Conservation (phyloP, 2,329 filamentous ascomycete species). For the Chalaropsis ovoidea region DNA sequence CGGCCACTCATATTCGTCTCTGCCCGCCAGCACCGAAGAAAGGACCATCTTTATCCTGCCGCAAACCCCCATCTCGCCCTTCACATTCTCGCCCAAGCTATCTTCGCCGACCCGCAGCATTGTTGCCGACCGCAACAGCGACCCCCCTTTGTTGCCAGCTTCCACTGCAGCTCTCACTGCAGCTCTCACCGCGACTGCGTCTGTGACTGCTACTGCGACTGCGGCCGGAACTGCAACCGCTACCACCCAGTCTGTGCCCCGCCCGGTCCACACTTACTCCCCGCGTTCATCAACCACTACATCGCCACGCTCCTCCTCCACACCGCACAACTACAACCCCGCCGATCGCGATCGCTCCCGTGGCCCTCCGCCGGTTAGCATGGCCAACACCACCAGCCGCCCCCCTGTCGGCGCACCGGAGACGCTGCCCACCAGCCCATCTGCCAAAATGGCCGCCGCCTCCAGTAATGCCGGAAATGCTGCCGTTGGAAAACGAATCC, state of each 20-base stretch:
- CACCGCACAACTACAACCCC: neutral
- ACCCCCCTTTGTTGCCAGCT: neutral
- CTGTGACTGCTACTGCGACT: too few species aligned
- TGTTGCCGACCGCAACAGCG: neutral
- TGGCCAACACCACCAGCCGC: conserved; percentile 9
- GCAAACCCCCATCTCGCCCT: conserved; percentile 38
- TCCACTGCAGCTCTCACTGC: neutral
- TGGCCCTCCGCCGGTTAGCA: conserved; percentile 5
- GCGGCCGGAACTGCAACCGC: neutral
- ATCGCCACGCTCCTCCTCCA: neutral
- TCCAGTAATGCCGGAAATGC: neutral
- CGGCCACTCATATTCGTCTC: neutral
- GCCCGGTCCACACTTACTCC: neutral
- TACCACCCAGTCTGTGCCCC: neutral
- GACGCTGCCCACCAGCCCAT: neutral
- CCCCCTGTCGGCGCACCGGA: conserved; percentile 2
- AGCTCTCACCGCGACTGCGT: too few species aligned
- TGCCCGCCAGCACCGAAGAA: conserved; percentile 29
- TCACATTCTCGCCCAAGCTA: conserved; percentile 36
- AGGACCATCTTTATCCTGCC: conserved; percentile 34
- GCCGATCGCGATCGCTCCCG: neutral
- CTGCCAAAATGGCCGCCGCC: neutral
- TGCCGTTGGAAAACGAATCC: neutral
- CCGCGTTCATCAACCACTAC: neutral
- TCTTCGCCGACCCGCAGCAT: conserved; percentile 5